phyloP scores from a whole-genome alignment of 2,329 filamentous ascomycete species.

The Trichoderma sp. region DNA sequence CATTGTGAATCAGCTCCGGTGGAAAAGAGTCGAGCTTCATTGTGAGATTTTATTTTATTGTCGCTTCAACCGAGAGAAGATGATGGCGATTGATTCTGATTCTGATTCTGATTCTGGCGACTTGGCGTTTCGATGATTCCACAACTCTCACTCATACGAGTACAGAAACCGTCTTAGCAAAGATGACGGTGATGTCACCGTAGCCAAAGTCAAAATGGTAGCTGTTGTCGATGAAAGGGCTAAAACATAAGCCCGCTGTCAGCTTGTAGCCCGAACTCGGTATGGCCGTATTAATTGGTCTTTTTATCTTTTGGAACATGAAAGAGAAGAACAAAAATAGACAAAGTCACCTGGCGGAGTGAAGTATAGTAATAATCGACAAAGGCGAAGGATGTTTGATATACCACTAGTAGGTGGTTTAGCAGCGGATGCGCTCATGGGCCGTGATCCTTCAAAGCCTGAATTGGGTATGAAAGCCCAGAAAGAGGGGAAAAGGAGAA shows the following conservation, averaged over 20 bases:
- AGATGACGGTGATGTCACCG: neutral
- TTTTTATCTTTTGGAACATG: neutral
- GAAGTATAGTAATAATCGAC: neutral
- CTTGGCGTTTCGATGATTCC: neutral
- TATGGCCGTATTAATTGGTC: neutral
- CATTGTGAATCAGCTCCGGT: neutral
- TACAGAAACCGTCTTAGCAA: neutral
- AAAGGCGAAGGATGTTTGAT: neutral
- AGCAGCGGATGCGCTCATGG: neutral
- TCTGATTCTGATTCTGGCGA: neutral
- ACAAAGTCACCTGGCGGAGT: neutral
- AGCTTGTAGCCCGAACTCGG: neutral
- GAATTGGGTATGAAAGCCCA: neutral
- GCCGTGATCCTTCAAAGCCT: neutral
- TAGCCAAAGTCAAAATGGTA: neutral
- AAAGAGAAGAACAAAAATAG: neutral
- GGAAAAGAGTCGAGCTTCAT: constrained; percentile 1
- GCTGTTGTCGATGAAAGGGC: neutral
- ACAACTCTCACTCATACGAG: neutral
- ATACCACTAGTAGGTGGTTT: neutral
- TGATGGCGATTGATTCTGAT: neutral
- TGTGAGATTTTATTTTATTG: neutral
- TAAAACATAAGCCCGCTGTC: neutral
- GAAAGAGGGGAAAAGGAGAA: neutral
- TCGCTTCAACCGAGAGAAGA: neutral